A percentile compares a stretch with the other conserved stretches of the same genome.
These are phyloP conservation scores for Aspergillus felis DNA, from an alignment of 2,329 filamentous ascomycete genomes.

Conservation along the genomic window DNA sequence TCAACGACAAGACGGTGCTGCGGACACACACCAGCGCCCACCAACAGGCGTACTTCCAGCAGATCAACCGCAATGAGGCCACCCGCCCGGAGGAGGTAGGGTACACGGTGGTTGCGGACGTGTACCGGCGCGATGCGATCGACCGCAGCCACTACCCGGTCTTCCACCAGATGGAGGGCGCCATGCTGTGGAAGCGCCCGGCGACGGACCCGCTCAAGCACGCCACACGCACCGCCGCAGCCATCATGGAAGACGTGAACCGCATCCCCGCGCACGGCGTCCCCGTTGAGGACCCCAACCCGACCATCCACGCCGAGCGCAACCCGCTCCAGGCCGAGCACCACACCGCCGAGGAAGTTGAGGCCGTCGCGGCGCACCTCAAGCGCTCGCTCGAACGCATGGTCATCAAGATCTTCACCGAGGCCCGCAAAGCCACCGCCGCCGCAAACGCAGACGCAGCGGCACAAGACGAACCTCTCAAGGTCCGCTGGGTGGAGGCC, in stretches of 20 bases:
- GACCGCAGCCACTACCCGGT: constrained; percentile 93
- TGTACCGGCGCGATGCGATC: constrained; percentile 91
- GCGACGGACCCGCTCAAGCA: constrained; percentile 27
- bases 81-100: constrained; percentile 52
- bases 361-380: constrained; percentile 77
- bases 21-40: constrained; percentile 95
- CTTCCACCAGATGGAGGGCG: constrained; percentile 99
- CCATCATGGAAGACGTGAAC: constrained; percentile 68
- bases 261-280: constrained; percentile 69
- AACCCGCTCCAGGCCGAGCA: constrained; percentile 76
- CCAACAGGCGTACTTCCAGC: constrained; percentile 76
- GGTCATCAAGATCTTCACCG: constrained; percentile 82
- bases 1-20: constrained; percentile 78
- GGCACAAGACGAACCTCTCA: constrained; percentile 65
- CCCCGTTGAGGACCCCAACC: constrained; percentile 77
- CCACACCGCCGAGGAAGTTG: constrained; percentile 72
- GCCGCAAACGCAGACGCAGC: constrained; percentile 53
- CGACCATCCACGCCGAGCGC: constrained; percentile 68
- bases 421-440: constrained; percentile 65
- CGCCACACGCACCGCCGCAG: constrained; percentile 46
- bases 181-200: constrained; percentile 76
- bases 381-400: constrained; percentile 86
- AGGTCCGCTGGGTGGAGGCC: constrained; percentile 90
- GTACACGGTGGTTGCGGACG: constrained; percentile 89
- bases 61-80: constrained; percentile 48